Evolutionary conservation across 1,284 basidiomycete genomes (phyloP), one percentile per base, ranked within the genome.

Genomic region (Pyrrhoderma lamaoense): DNA sequence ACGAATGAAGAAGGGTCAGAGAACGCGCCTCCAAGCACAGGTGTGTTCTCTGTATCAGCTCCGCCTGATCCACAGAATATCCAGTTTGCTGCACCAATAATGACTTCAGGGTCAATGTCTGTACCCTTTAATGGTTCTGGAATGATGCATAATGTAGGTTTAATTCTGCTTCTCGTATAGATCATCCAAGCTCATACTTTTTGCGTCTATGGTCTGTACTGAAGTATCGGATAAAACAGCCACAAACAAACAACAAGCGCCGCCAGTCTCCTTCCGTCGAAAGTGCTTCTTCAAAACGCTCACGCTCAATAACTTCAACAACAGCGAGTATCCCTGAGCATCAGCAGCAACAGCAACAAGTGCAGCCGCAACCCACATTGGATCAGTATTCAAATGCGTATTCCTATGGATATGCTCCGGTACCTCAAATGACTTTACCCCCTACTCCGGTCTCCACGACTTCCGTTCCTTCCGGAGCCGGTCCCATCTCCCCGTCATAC

Each of bases 21-120:
- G 7, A 47, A 19, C n/a, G 19, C 22, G 3, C 38, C 37, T 8
- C 21, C 47, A 27, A 42, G 47, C 47, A 42, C 47, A 23, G 31
- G 38, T 16, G 47, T 49, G 16, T 49, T 49, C 25, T 40, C 47
- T 14, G n/a, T 49, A 23, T 21, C 38, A 16, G 23, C 21, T 21
- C 46, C 16, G 5, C 23, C 18, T 18, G 16, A 34, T 35, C 14
- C 39, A 16, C n/a, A n/a, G 37, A 27, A 8, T 14, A 45, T 45
- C n/a, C 25, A 31, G 45, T 46, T 46, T 34, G 45, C 31, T 31
- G 14, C 25, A 3, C 45, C 18, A 11, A 19, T 46, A 8, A 36
- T 11, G 8, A 35, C 47, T n/a, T 35, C 19, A 39, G 36, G n/a
- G 21, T 7, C 45, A 34, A 35, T 36, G 27, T 13, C 47, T 5